Base-by-base conservation (phyloP, 495 filamentous ascomycete species). In the Aspergillus panamensis region DNA sequence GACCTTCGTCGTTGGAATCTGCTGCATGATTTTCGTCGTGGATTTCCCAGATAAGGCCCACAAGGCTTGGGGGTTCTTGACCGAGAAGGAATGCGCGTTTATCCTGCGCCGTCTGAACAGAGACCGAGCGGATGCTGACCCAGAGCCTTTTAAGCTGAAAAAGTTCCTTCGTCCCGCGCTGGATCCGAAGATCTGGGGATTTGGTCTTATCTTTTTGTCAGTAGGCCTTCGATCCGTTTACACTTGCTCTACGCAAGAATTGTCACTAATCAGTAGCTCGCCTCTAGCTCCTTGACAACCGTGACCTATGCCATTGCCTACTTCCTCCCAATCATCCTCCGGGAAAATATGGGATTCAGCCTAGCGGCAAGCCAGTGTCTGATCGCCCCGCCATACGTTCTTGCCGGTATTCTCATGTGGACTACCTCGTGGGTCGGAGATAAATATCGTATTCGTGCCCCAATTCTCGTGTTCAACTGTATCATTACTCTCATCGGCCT, bases 321-420 rank as follows among this genome's bases (percentile, higher is more conserved):
- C 70, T 88, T 87, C 72, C 68, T 88, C 10, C 85, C 86, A 20
- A 78, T 87, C 61, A 87, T 88, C 66, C 80, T 88, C 12, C 60
- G 65, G 10, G 62, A 68, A 2, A 80, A 79, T 53, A 81, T 89
- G 78, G 77, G 78, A 33, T 89, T 85, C 74, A 69, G 60, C 62
- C 67, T 82, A 37, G 84, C 67, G 14, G 69, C 68, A 17, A 59
- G 84, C 0, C 84, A 87, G 69, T 88, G 84, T 66, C 75, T 89
- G 0, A 73, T 82, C 32, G 84, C 84, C 0, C 86, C 86, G 0
- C 85, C 85, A 1, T 87, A 84, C 66, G 83, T 65, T 12, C 71
- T 84, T 14, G 83, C 85, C 14, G 83, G 70, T n/a, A 74, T 88
- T 48, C 68, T 85, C 56, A 87, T 87, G 81, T 82, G 70, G 57